These are phyloP conservation scores for Orbilia quercus DNA, from an alignment of 2,329 filamentous ascomycete genomes.

Conservation along the genomic window DNA sequence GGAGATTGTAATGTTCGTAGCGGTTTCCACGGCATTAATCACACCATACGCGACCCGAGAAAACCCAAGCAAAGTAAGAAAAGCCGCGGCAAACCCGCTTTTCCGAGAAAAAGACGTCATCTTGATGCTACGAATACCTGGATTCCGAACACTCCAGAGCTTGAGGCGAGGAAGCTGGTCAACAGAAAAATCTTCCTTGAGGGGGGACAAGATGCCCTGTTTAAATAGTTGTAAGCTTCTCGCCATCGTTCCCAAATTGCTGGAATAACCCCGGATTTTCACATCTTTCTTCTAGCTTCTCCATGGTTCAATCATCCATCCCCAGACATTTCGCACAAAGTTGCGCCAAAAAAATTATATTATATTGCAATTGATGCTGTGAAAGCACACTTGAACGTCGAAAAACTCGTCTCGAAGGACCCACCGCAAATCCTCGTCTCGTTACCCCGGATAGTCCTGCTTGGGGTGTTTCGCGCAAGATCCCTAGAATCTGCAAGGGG, in stretches of 20 bases:
- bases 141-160: background rate
- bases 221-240: background rate
- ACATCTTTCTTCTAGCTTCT: too few relatives aligned
- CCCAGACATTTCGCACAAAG: background rate
- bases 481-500: constrained; percentile 31
- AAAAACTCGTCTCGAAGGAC: constrained; percentile 24
- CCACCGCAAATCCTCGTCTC: constrained; percentile 24
- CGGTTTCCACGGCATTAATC: constrained; percentile 60
- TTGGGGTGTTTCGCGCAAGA: constrained; percentile 9
- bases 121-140: background rate
- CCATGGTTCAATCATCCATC: background rate
- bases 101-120: background rate
- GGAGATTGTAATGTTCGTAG: constrained; percentile 62
- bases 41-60: constrained; percentile 13
- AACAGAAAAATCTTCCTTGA: background rate
- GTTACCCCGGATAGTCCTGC: constrained; percentile 8
- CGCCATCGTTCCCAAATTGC: too few relatives aligned
- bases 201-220: background rate
- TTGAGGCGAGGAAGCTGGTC: too few relatives aligned
- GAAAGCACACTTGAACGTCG: background rate
- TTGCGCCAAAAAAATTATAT: constrained; percentile 20
- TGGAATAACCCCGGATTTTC: constrained; percentile 6
- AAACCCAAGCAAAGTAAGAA: background rate
- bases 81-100: background rate
- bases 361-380: too few relatives aligned